Percentiles rank a stretch among this genome's conserved stretches.
phyloP scores from a whole-genome alignment of 805 yeast species.

The Wickerhamomyces silvicola region DNA sequence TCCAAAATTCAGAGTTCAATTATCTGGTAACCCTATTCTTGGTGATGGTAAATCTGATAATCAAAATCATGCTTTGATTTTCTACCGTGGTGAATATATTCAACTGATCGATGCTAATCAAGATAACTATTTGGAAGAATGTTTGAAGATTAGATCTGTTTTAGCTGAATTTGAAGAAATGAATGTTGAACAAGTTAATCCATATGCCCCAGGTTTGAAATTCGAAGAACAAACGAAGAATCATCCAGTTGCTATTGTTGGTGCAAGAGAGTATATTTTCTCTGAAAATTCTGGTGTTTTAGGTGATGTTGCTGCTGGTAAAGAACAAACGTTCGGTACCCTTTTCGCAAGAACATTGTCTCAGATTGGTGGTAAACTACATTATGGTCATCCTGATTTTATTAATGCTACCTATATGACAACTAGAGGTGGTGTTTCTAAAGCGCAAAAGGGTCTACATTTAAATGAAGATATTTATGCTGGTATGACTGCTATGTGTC shows the following conservation, averaged over 20 bases:
- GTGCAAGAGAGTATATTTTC: constrained; percentile 83
- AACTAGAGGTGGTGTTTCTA: constrained; percentile 84
- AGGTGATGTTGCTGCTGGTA: constrained; percentile 89
- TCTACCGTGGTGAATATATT: constrained; percentile 79
- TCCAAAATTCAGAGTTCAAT: constrained; percentile 68
- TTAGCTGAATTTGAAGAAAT: constrained; percentile 79
- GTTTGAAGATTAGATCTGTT: constrained; percentile 75
- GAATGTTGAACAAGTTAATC: constrained; percentile 70
- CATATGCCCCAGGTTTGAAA: constrained; percentile 67
- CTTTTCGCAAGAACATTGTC: constrained; percentile 77
- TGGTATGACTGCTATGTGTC: constrained; percentile 74
- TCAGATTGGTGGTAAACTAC: constrained; percentile 79
- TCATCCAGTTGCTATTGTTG: constrained; percentile 78
- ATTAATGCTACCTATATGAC: constrained; percentile 69
- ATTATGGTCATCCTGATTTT: constrained; percentile 88
- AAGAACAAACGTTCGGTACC: constrained; percentile 86
- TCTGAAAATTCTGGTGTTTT: constrained; percentile 80
- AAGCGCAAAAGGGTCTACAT: constrained; percentile 82
- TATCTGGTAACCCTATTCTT: constrained; percentile 78
- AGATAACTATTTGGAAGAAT: constrained; percentile 80
- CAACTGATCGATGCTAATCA: constrained; percentile 85
- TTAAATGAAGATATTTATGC: constrained; percentile 86
- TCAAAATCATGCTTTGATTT: constrained; percentile 74
- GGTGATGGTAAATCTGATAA: constrained; percentile 90
- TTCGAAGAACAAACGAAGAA: constrained; percentile 42